Conservation (phyloP, 805 yeast genomes). For the Candida ficus region DNA sequence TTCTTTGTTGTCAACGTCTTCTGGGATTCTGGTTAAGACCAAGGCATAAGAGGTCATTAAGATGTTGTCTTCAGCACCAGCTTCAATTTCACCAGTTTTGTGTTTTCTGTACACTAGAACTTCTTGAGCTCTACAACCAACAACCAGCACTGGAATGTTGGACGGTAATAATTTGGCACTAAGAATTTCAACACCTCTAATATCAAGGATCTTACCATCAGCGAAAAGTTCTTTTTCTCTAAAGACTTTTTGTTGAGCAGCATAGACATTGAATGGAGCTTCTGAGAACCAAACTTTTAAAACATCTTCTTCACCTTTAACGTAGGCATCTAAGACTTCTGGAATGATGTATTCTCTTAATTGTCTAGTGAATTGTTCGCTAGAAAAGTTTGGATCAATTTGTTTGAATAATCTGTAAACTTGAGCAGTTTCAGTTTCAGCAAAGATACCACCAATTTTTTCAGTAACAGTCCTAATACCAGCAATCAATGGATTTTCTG, state of each 20-base stretch:
- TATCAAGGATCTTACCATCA: slow-evolving; percentile 88
- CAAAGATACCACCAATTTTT: slow-evolving; percentile 72
- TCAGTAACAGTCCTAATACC: slow-evolving; percentile 73
- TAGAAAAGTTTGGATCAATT: slow-evolving; percentile 85
- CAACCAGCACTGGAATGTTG: slow-evolving; percentile 87
- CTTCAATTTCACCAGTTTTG: slow-evolving; percentile 91
- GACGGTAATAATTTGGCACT: slow-evolving; percentile 85
- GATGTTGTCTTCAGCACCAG: slow-evolving; percentile 93
- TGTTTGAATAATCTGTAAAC: slow-evolving; percentile 81
- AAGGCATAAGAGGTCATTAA: slow-evolving; percentile 91
- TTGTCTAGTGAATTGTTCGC: slow-evolving; percentile 73
- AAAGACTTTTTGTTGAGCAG: slow-evolving; percentile 88
- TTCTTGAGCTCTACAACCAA: slow-evolving; percentile 96
- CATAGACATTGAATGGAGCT: slow-evolving; percentile 93
- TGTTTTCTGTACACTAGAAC: slow-evolving; percentile 82
- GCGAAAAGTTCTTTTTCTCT: slow-evolving; percentile 87
- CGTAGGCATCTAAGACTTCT: slow-evolving; percentile 91
- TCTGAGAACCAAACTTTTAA: slow-evolving; percentile 91
- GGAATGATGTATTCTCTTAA: slow-evolving; percentile 91
- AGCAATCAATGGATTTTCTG: slow-evolving; percentile 86
- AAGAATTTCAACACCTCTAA: slow-evolving; percentile 90
- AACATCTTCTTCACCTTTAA: slow-evolving; percentile 79
- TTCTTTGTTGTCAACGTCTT: slow-evolving; percentile 80
- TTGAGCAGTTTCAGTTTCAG: slow-evolving; percentile 93
- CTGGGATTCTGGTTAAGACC: slow-evolving; percentile 92